Conservation (phyloP, 2,329 filamentous ascomycete genomes). For the Talaromyces sp. region DNA sequence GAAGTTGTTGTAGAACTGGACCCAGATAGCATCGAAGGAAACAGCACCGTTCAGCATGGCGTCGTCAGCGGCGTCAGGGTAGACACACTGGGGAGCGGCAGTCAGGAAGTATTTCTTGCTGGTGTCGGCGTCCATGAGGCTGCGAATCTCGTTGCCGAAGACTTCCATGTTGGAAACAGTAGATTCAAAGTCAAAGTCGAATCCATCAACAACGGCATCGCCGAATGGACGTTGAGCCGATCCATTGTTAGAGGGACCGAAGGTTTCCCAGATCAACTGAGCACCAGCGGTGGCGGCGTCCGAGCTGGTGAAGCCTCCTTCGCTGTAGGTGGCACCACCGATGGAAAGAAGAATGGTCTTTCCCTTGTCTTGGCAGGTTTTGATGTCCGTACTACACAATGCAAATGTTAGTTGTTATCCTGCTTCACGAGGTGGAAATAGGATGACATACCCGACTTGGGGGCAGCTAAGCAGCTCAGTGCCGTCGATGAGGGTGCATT, state of each 20-base stretch:
- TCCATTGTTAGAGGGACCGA: conserved; percentile 54
- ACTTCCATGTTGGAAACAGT: conserved; percentile 55
- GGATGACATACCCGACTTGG: conserved; percentile 54
- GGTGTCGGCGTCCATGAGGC: conserved; percentile 48
- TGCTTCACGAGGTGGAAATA: not conserved
- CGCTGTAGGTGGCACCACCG: conserved; percentile 65
- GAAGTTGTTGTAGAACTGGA: conserved; percentile 68
- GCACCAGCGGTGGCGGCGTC: conserved; percentile 54
- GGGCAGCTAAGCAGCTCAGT: conserved; percentile 58
- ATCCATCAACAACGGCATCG: conserved; percentile 62
- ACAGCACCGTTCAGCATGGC: conserved; percentile 54
- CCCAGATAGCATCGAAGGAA: conserved; percentile 56
- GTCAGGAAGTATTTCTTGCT: conserved; percentile 56
- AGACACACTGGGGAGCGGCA: conserved; percentile 65
- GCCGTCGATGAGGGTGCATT: conserved; percentile 57
- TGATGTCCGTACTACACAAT: conserved; percentile 41
- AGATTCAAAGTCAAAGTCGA: conserved; percentile 72
- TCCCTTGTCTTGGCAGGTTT: conserved; percentile 58
- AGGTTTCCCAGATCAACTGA: conserved; percentile 64
- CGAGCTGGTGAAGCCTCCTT: conserved; percentile 60
- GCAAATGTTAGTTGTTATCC: conserved; percentile 14
- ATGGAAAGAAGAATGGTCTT: conserved; percentile 72
- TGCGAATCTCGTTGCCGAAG: conserved; percentile 57
- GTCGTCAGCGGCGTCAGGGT: conserved; percentile 58
- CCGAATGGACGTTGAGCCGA: conserved; percentile 62